phyloP scores from a whole-genome alignment of 441 rosid species.

The Rhodomyrtus psidioides region DNA sequence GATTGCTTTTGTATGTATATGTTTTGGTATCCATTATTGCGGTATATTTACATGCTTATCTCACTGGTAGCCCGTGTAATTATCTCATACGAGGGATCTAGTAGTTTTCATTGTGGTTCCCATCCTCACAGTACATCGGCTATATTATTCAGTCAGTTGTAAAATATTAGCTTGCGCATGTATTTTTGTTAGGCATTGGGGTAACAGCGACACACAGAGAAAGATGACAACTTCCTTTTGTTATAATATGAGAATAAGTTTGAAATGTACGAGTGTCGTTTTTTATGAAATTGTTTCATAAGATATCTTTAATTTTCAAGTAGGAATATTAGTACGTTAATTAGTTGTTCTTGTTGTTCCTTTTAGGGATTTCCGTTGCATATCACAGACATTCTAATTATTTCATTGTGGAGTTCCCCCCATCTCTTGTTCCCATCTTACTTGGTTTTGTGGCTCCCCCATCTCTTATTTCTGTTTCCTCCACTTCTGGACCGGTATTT shows the following conservation, averaged over 20 bases:
- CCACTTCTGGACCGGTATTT: neutral
- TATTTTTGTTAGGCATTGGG: neutral
- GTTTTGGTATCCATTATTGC: neutral
- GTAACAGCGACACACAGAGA: neutral
- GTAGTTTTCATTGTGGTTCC: neutral
- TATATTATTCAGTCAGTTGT: neutral
- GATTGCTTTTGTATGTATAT: neutral
- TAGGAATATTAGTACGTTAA: neutral
- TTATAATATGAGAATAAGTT: neutral
- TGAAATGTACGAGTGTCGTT: neutral
- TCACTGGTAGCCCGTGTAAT: neutral
- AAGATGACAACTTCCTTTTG: neutral
- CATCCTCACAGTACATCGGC: neutral
- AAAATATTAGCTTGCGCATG: neutral
- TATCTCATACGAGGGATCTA: neutral
- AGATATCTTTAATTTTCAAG: neutral
- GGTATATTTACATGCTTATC: neutral
- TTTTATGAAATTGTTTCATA: too few species aligned
- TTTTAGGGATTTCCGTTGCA: neutral
- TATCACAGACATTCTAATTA: neutral
- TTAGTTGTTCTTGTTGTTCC: neutral
- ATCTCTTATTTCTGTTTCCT: neutral
- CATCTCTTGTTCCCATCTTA: neutral
- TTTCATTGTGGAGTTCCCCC: neutral
- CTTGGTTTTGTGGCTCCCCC: neutral